Evolutionary conservation across 2,329 filamentous ascomycete species (phyloP).

Genomic region (Emergomyces africanus): DNA sequence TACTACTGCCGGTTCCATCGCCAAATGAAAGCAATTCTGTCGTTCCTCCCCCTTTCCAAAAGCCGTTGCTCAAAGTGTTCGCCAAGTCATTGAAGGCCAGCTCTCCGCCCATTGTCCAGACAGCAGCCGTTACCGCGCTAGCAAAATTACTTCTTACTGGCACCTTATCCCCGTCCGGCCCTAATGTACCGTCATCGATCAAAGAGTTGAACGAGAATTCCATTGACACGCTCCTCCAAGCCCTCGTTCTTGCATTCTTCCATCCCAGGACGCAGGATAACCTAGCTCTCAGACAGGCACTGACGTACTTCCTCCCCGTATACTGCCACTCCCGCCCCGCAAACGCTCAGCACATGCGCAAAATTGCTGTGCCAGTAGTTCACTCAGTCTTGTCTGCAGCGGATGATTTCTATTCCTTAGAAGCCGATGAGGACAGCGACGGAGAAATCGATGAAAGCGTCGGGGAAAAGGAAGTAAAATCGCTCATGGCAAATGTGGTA

Average conservation of each 20-base stretch:
- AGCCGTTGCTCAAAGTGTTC: conserved; percentile 72
- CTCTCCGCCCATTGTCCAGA: conserved; percentile 61
- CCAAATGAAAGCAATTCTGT: conserved; percentile 38
- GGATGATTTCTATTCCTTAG: conserved; percentile 55
- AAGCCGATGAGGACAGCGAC: conserved; percentile 61
- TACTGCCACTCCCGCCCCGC: conserved; percentile 77
- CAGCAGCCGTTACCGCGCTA: conserved; percentile 65
- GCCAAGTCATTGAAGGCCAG: conserved; percentile 64
- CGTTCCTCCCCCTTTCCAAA: conserved; percentile 34
- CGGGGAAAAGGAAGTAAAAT: conserved; percentile 45
- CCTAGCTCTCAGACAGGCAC: conserved; percentile 67
- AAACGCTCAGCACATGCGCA: conserved; percentile 71
- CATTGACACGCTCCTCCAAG: conserved; percentile 63
- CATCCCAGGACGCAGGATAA: conserved; percentile 71
- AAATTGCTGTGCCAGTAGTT: conserved; percentile 59
- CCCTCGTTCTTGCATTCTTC: conserved; percentile 77
- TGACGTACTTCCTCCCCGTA: conserved; percentile 89
- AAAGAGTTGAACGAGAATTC: conserved; percentile 41
- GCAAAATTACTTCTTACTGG: conserved; percentile 76
- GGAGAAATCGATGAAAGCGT: conserved; percentile 64
- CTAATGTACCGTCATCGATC: conserved; percentile 42
- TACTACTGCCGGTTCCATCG: conserved; percentile 47
- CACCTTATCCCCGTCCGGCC: conserved; percentile 42
- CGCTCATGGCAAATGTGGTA: conserved; percentile 59
- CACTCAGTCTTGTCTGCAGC: conserved; percentile 50